Base-by-base conservation (phyloP, 306 rosid genomes). In the Lathyrus tuberosus region DNA sequence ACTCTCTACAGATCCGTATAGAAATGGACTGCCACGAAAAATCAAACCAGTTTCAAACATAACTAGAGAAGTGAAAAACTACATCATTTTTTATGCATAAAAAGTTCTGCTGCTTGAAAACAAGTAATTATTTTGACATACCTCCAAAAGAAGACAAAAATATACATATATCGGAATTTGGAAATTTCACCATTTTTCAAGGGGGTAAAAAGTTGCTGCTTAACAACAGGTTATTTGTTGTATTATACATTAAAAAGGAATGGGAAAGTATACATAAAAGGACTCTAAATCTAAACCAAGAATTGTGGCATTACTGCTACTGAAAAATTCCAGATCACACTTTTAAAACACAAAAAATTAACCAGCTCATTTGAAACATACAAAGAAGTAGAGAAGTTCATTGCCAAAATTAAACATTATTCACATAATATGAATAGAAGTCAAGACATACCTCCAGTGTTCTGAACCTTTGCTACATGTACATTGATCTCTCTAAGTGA, bases 401-500 rank as follows among this genome's bases (percentile, higher is more conserved):
- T 16, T 11, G 62, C 74, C 70, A 28, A 60, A 28, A 30, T 48
- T 63, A 67, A 70, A 57, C 63, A 70, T 49, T 63, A 70, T 20
- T 37, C 22, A 64, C 42, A 49, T 52, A 56, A 77, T 69, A 74
- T 67, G 57, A 12, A 10, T 41, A 52, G 63, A 41, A 77, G 52
- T 33, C 14, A 71, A 80, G 68, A 78, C 63, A 65, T 87, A 95
- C 99, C 99, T 87, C 99, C 99, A 63, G 82, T 77, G 65, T 81
- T 94, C 71, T 90, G 97, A 75, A 88, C 87, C 80, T 86, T 92
- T 16, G 81, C 75, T 51, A 95, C 64, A 77, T 81, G 94, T 65
- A 76, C 60, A 83, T 95, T 95, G 84, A 87, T 87, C 76, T 91
- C 96, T 26, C 80, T 84, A 71, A 95, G 97, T 5, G 99, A 86